A percentile compares a stretch with the other conserved stretches of the same genome.
These are phyloP conservation scores for Trichoderma citrinoviride DNA, from an alignment of 2,329 filamentous ascomycete genomes.

Conservation along the genomic window DNA sequence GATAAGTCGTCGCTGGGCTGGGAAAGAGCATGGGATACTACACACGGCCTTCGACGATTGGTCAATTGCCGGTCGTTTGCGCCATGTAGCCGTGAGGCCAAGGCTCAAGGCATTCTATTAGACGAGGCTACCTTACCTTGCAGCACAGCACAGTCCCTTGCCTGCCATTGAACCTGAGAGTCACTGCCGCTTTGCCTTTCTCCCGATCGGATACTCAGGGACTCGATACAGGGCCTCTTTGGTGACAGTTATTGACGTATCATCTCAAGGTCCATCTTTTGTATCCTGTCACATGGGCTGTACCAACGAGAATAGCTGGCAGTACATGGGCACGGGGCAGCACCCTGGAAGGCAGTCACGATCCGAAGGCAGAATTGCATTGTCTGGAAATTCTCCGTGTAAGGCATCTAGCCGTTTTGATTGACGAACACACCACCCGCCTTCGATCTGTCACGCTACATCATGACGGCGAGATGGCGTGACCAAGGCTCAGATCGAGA, in stretches of 20 bases:
- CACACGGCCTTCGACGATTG: neutral
- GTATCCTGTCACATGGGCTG: neutral
- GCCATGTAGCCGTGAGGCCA: neutral
- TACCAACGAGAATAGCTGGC: neutral
- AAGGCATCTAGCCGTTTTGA: neutral
- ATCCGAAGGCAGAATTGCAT: neutral
- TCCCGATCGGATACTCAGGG: neutral
- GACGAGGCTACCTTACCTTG: neutral
- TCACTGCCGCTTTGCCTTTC: neutral
- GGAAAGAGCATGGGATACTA: neutral
- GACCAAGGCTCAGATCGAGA: conserved; percentile 4
- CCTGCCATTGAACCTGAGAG: neutral
- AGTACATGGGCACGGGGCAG: neutral
- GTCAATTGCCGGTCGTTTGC: neutral
- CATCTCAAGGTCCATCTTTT: neutral
- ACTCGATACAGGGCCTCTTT: neutral
- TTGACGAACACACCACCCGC: conserved; percentile 1
- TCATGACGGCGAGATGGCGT: conserved; percentile 13
- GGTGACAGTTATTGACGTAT: neutral
- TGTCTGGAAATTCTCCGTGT: conserved; percentile 8
- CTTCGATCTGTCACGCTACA: neutral
- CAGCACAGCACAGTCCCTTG: neutral
- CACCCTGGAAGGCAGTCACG: neutral
- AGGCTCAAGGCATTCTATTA: neutral
- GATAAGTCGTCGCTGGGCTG: neutral